Conservation (phyloP, 768 basidiomycete species). For the Hericium alpestre region DNA sequence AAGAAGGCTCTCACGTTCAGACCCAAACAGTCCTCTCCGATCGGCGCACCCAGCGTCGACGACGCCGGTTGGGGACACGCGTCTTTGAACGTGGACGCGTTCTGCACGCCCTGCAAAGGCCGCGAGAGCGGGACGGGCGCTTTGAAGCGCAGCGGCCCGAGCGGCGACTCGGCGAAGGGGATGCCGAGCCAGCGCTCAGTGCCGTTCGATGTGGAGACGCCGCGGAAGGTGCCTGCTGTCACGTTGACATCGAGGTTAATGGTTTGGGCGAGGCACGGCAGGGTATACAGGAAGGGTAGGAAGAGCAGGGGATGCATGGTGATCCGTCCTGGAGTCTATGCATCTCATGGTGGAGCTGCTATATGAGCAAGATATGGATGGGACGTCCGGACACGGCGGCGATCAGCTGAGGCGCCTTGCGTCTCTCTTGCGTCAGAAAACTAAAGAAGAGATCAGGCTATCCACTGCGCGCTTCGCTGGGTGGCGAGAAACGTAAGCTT, state of each 20-base stretch:
- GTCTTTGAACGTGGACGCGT: conserved; percentile 41
- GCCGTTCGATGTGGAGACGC: conserved; percentile 29
- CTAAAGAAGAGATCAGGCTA: too few relatives aligned
- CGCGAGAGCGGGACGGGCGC: conserved; percentile 34
- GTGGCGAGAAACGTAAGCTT: too few relatives aligned
- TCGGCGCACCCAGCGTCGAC: conserved; percentile 28
- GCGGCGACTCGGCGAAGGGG: conserved; percentile 47
- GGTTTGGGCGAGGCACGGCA: background rate
- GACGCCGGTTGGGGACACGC: conserved; percentile 42
- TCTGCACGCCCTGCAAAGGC: conserved; percentile 21
- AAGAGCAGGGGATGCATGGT: background rate
- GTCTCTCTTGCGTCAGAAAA: too few relatives aligned
- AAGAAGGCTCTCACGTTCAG: conserved; percentile 33
- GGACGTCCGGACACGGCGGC: too few relatives aligned
- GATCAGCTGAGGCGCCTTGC: too few relatives aligned
- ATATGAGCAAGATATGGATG: too few relatives aligned
- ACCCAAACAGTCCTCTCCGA: conserved; percentile 42
- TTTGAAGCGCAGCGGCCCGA: conserved; percentile 46
- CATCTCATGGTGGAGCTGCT: too few relatives aligned
- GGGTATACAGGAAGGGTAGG: background rate
- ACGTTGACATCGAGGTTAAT: conserved; percentile 23
- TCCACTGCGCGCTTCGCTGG: too few relatives aligned
- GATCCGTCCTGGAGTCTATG: background rate
- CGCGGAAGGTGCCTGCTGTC: conserved; percentile 37
- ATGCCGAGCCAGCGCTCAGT: conserved; percentile 52